Evolutionary conservation across 352 stramenopile species (phyloP).

Genomic region (Plasmopara viticola): DNA sequence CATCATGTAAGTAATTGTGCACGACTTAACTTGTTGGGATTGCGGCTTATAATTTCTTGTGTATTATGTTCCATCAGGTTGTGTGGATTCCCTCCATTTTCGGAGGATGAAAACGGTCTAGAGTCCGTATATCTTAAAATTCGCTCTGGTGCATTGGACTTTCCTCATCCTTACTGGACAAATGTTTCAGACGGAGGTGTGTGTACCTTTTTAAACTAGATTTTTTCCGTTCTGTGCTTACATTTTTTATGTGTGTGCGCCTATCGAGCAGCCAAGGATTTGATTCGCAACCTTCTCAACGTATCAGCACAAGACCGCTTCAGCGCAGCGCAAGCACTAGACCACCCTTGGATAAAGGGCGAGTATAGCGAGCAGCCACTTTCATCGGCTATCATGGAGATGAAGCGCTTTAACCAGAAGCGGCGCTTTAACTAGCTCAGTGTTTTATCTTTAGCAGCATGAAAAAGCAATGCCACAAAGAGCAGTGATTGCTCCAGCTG

Average conservation of each 20-base stretch:
- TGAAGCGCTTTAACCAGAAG: constrained; percentile 89
- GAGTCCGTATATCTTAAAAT: constrained; percentile 86
- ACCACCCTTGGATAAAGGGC: constrained; percentile 84
- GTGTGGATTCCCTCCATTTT: constrained; percentile 76
- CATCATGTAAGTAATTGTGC: constrained; percentile 58
- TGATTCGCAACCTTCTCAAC: constrained; percentile 78
- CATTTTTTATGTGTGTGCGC: constrained; percentile 1
- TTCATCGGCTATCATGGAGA: constrained; percentile 77
- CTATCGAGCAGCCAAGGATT: constrained; percentile 51
- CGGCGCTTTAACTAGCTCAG: constrained; percentile 67
- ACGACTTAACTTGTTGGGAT: not conserved
- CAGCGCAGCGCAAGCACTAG: constrained; percentile 58
- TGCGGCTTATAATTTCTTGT: constrained; percentile 1
- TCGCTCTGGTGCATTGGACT: constrained; percentile 66
- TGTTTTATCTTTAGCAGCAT: constrained; percentile 16
- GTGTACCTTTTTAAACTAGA: constrained; percentile 2
- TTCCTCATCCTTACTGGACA: constrained; percentile 79
- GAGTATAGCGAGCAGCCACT: constrained; percentile 76
- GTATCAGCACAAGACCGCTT: constrained; percentile 65
- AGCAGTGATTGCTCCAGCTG: constrained; percentile 27
- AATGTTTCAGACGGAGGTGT: constrained; percentile 76
- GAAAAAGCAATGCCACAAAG: constrained; percentile 17
- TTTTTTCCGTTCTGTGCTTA: constrained; percentile 3
- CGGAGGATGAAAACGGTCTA: constrained; percentile 74
- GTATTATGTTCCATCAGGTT: constrained; percentile 29